These are phyloP conservation scores for Scortechinia acanthostroma DNA, from an alignment of 2,329 filamentous ascomycete genomes.

Conservation along the genomic window DNA sequence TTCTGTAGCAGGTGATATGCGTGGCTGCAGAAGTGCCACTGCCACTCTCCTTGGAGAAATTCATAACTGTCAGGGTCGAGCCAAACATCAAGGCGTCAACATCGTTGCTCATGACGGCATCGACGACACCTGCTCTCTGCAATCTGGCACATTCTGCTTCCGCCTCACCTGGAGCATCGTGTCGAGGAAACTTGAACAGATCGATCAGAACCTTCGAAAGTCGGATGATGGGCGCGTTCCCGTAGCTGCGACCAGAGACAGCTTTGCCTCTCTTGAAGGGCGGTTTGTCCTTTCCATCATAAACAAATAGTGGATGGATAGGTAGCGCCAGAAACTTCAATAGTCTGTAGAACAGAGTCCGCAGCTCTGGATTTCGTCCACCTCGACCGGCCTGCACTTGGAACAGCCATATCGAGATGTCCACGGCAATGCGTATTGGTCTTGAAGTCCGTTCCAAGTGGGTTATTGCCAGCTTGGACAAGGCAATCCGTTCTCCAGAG, in stretches of 20 bases:
- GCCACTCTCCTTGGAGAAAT: constrained; percentile 32
- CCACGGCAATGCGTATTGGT: constrained; percentile 14
- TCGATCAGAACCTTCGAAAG: constrained; percentile 40
- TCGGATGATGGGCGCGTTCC: constrained; percentile 36
- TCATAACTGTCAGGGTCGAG: constrained; percentile 31
- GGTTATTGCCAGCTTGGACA: background rate
- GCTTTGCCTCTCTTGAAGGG: constrained; percentile 35
- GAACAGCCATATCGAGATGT: constrained; percentile 44
- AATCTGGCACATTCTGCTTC: constrained; percentile 42
- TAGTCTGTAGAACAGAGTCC: constrained; percentile 43
- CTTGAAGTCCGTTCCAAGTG: background rate
- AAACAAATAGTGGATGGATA: constrained; percentile 42
- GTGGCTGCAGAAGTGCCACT: constrained; percentile 19
- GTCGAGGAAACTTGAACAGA: constrained; percentile 39
- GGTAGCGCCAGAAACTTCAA: constrained; percentile 35
- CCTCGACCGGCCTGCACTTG: constrained; percentile 40
- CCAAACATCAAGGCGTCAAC: constrained; percentile 44
- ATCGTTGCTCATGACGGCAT: constrained; percentile 42
- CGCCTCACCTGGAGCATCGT: constrained; percentile 39
- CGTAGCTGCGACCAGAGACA: constrained; percentile 24
- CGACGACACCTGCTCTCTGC: constrained; percentile 34
- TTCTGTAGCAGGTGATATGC: constrained; percentile 39
- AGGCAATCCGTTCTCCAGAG: background rate
- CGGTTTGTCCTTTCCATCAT: constrained; percentile 42
- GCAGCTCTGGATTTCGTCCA: constrained; percentile 39